Conservation (phyloP, 169 alveolate species). For the Plasmodium gaboni region DNA sequence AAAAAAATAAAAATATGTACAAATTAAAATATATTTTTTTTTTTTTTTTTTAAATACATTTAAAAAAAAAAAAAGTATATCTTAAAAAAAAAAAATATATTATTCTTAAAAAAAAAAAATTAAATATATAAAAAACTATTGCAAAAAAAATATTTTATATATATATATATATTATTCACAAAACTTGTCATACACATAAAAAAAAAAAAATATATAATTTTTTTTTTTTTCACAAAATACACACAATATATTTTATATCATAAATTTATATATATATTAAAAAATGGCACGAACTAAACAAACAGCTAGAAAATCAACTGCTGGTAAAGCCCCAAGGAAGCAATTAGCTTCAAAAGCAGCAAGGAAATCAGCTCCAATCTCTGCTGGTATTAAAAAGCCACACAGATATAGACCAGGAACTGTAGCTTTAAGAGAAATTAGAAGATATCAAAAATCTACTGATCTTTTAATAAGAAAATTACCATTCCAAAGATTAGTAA, state of each 20-base stretch:
- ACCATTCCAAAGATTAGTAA: constrained; percentile 98
- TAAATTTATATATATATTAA: constrained; percentile 4
- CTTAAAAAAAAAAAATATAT: background rate
- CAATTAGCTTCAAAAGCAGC: constrained; percentile 97
- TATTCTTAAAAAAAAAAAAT: constrained; percentile 11
- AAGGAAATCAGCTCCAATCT: constrained; percentile 94
- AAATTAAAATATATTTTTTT: no score
- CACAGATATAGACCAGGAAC: constrained; percentile 99
- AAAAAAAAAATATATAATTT: background rate
- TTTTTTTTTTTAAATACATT: constrained; percentile 5
- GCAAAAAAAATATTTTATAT: constrained; percentile 17
- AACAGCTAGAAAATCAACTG: constrained; percentile 97
- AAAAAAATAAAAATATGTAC: background rate
- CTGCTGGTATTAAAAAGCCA: constrained; percentile 95
- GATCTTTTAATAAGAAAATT: constrained; percentile 97
- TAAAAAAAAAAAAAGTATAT: constrained; percentile 12
- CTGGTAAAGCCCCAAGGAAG: constrained; percentile 98
- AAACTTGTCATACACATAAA: constrained; percentile 36
- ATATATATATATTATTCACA: background rate
- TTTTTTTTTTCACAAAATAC: constrained; percentile 12
- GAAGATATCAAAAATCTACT: constrained; percentile 98
- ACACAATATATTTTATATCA: constrained; percentile 3
- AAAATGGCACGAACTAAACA: constrained; percentile 98
- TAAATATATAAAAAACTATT: constrained; percentile 13
- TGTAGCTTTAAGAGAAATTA: constrained; percentile 98